Evolutionary conservation across 2,329 filamentous ascomycete species (phyloP), one percentile per base, ranked within the genome.

Genomic region (Corynespora cassiicola): DNA sequence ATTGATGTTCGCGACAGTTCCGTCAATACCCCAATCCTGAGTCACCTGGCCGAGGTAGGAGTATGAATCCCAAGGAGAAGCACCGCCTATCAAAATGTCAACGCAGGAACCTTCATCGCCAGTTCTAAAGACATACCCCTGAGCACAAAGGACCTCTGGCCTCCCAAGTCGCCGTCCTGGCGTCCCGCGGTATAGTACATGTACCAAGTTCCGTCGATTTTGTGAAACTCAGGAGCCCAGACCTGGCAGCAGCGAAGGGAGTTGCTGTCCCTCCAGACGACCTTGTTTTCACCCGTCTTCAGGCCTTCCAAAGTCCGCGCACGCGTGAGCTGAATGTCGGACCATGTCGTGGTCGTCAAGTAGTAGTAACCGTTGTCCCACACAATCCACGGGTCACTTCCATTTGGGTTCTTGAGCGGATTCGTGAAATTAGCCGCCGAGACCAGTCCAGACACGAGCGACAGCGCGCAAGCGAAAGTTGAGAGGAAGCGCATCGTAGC

Each of bases 141-240:
- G 3, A 82, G 66, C 14, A 78, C 80, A 39, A 82, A 74, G 4
- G 73, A 58, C 8, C 74, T 70, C 58, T 83, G 79, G n/a, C n/a
- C n/a, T n/a, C n/a, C n/a, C n/a, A n/a, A n/a, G n/a, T n/a, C n/a
- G n/a, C n/a, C n/a, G n/a, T n/a, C n/a, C n/a, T n/a, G n/a, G n/a
- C n/a, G n/a, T 1, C 78, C 77, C 1, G 77, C 75, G 0, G 78
- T 77, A 54, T 81, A 82, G 62, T 82, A 82, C 24, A 82, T 72
- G 39, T 78, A 81, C 78, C 79, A 76, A 21, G 54, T 51, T 27
- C 56, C 51, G 22, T 73, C 69, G 6, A 81, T 54, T 39, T 74
- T 75, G 50, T 81, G 78, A 0, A 80, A 63, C 49, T 81, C 79
- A 0, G 79, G 79, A 0, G 80, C 79, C 79, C 79, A 83, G 23